These are phyloP conservation scores for Candida tammaniensis DNA, from an alignment of 805 yeast species.

Conservation along the genomic window DNA sequence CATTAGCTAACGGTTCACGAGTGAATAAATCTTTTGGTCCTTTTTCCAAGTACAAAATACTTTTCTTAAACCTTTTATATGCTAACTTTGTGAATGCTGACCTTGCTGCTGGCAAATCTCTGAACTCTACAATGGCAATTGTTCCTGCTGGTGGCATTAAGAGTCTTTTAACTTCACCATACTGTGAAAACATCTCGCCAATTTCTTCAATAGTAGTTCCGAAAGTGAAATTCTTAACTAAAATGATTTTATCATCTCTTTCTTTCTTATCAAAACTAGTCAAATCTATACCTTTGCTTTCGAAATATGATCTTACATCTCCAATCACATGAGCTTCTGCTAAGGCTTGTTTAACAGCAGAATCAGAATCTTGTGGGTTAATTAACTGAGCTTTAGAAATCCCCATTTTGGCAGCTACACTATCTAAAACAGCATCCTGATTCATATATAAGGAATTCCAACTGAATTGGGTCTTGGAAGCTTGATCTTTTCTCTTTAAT, in stretches of 20 bases:
- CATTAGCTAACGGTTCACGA: slow-evolving; percentile 48
- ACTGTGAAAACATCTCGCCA: slow-evolving; percentile 74
- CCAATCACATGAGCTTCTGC: slow-evolving; percentile 97
- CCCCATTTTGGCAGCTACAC: slow-evolving; percentile 84
- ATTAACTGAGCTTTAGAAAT: slow-evolving; percentile 77
- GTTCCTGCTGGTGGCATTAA: slow-evolving; percentile 97
- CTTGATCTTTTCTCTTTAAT: slow-evolving; percentile 77
- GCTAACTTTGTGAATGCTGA: slow-evolving; percentile 86
- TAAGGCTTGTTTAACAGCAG: slow-evolving; percentile 94
- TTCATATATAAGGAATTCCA: slow-evolving; percentile 95
- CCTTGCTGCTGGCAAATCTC: slow-evolving; percentile 80
- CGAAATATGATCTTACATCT: slow-evolving; percentile 85
- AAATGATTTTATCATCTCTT: slow-evolving; percentile 74
- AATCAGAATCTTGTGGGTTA: slow-evolving; percentile 80
- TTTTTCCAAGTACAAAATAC: slow-evolving; percentile 86
- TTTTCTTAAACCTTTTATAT: slow-evolving; percentile 81
- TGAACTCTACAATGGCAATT: slow-evolving; percentile 87
- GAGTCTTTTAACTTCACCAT: slow-evolving; percentile 76
- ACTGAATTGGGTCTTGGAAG: slow-evolving; percentile 81
- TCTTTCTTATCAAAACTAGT: slow-evolving; percentile 63
- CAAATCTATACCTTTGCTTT: slow-evolving; percentile 79
- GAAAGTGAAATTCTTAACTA: slow-evolving; percentile 87
- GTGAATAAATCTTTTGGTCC: slow-evolving; percentile 85
- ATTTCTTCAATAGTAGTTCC: slow-evolving; percentile 81
- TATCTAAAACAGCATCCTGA: slow-evolving; percentile 85